Evolutionary conservation across 257 asterid genomes (phyloP), one percentile per base, ranked within the genome.

Genomic region (Capsicum baccatum): DNA sequence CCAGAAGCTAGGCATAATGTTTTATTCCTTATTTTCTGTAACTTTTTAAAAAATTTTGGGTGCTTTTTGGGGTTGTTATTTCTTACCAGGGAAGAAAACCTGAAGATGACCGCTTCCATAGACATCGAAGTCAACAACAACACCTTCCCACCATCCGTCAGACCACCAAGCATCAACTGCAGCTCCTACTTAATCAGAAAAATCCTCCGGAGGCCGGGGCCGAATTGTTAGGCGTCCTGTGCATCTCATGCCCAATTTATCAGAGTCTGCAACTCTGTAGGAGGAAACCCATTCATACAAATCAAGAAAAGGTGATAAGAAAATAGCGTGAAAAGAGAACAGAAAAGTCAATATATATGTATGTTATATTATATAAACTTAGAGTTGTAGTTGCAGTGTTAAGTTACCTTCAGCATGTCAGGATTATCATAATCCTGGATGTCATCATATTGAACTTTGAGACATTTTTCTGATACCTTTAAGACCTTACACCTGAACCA

Each of bases 401-500:
- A 63, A 21, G 69, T 8, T 10, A 63, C 69, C 96, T 91, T 91
- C 6, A 94, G 88, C 50, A 90, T 92, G 48, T 82, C 88, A 74
- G 63, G 62, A 81, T 76, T 86, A 19, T 83, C 89, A 52, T 13
- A 86, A 73, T 89, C 87, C 52, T n/a, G 15, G 7, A 94, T 52
- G 83, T 94, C 96, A 56, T 62, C 35, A 74, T 92, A 89, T 83
- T 90, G 92, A 84, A 92, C 91, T 87, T 81, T 89, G 21, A 92
- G 48, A 39, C 19, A 83, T 50, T 84, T 85, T 73, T 56, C 26
- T 80, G 84, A 59, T 12, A 88, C 81, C 44, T 60, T 74, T 83
- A 94, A 73, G 83, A 92, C 83, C 87, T 87, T 94, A 84, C 93
- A 89, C 84, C 89, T 88, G 83, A 89, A 90, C 95, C 98, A 92